Conservation (phyloP, 2,329 filamentous ascomycete species). For the Exophiala sp. region DNA sequence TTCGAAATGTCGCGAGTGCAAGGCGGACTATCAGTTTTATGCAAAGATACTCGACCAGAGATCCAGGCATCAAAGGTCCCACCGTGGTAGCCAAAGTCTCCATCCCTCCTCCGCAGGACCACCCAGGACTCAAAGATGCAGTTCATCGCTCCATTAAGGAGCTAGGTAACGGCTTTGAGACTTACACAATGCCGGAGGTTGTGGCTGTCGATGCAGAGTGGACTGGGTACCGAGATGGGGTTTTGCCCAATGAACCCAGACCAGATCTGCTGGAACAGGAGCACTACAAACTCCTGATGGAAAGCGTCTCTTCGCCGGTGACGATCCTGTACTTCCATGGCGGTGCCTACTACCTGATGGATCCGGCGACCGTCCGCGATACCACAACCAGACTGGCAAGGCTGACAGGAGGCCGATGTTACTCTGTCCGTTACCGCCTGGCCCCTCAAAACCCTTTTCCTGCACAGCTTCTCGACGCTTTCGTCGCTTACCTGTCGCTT, state of each 20-base stretch:
- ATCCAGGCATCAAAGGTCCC: slow-evolving; percentile 65
- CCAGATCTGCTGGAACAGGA: slow-evolving; percentile 40
- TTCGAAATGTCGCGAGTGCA: slow-evolving; percentile 59
- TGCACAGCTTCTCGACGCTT: slow-evolving; percentile 41
- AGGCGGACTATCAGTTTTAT: slow-evolving; percentile 52
- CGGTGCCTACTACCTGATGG: slow-evolving; percentile 43
- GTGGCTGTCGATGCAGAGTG: slow-evolving; percentile 41
- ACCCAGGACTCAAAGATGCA: slow-evolving; percentile 30
- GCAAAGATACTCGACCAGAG: slow-evolving; percentile 59
- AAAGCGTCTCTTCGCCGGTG: slow-evolving; percentile 37
- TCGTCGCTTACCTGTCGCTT: slow-evolving; percentile 45
- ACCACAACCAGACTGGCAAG: slow-evolving; percentile 37
- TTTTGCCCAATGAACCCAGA: slow-evolving; percentile 35
- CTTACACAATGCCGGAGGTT: slow-evolving; percentile 36
- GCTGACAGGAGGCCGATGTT: slow-evolving; percentile 34
- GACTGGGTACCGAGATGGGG: slow-evolving; percentile 41
- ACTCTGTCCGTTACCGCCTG: slow-evolving; percentile 44
- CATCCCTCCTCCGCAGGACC: slow-evolving; percentile 51
- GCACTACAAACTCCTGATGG: slow-evolving; percentile 39
- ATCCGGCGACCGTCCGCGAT: slow-evolving; percentile 40
- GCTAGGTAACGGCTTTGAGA: slow-evolving; percentile 37
- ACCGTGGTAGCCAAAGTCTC: slow-evolving; percentile 74
- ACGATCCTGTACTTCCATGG: slow-evolving; percentile 46
- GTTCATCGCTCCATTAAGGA: slow-evolving; percentile 38
- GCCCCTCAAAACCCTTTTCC: slow-evolving; percentile 46